These are phyloP conservation scores for Penicillium odoratum DNA, from an alignment of 495 filamentous ascomycete genomes.

Conservation along the genomic window DNA sequence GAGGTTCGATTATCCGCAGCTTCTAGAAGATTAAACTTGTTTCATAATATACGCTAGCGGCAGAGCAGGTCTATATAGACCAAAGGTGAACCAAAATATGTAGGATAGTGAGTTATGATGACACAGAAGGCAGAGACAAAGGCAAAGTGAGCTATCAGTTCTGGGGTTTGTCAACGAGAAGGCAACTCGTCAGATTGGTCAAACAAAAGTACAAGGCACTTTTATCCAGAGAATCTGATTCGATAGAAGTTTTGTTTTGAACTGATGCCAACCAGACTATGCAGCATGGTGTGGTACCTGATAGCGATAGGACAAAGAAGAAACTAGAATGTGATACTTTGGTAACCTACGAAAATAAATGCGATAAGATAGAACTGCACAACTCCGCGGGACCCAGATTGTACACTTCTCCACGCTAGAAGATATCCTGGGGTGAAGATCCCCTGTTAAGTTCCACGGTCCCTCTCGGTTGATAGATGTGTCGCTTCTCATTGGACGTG, in stretches of 20 bases:
- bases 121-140: neutral
- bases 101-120: neutral
- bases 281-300: neutral
- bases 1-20: neutral
- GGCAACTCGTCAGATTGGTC: neutral
- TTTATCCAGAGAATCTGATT: neutral
- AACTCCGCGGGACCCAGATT: conserved; percentile 14
- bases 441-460: neutral
- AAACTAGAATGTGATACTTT: neutral
- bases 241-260: neutral
- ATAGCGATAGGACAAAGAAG: neutral
- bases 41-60: too few species aligned
- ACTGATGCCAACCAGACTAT: neutral
- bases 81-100: neutral
- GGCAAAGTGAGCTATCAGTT: neutral
- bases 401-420: neutral
- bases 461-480: conserved; percentile 19
- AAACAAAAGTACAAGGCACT: neutral
- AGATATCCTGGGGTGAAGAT: neutral
- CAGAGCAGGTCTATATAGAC: neutral
- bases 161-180: neutral
- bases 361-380: neutral
- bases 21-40: too few species aligned
- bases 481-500: conserved; percentile 23
- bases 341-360: neutral